A percentile compares a stretch with the other conserved stretches of the same genome.
These are phyloP conservation scores for Salix caprea DNA, from an alignment of 345 rosid species.

Conservation along the genomic window DNA sequence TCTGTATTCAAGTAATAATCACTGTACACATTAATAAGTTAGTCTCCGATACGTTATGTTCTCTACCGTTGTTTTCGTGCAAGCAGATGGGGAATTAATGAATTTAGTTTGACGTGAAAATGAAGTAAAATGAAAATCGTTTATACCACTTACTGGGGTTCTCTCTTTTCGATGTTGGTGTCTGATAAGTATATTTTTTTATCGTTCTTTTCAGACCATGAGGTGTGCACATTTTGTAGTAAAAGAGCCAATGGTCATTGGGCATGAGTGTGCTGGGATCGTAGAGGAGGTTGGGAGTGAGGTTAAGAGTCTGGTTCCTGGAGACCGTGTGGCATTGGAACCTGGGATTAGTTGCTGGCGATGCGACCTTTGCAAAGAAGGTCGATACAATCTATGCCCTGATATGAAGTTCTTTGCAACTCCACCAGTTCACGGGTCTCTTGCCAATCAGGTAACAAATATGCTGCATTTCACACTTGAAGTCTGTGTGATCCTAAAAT, in stretches of 20 bases:
- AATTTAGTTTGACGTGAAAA: not conserved
- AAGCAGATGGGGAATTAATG: not conserved
- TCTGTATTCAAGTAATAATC: too few relatives aligned
- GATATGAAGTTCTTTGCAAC: slow-evolving; percentile 93
- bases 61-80: too few relatives aligned
- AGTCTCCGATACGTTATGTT: too few relatives aligned
- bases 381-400: slow-evolving; percentile 83
- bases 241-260: slow-evolving; percentile 95
- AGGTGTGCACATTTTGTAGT: slow-evolving; percentile 65
- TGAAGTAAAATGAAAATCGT: not conserved
- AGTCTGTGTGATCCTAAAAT: not conserved
- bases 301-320: slow-evolving; percentile 59
- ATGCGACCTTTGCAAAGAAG: slow-evolving; percentile 67
- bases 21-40: too few relatives aligned
- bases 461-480: not conserved
- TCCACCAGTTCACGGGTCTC: slow-evolving; percentile 88
- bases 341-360: slow-evolving; percentile 87
- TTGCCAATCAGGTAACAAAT: slow-evolving; percentile 66
- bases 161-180: not conserved
- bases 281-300: slow-evolving; percentile 75
- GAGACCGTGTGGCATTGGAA: slow-evolving; percentile 85
- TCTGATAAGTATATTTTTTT: not conserved
- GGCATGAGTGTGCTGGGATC: slow-evolving; percentile 95
- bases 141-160: not conserved
- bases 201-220: slow-evolving; percentile 44